Conservation (phyloP, 345 rosid genomes). For the Bruguiera parviflora region DNA sequence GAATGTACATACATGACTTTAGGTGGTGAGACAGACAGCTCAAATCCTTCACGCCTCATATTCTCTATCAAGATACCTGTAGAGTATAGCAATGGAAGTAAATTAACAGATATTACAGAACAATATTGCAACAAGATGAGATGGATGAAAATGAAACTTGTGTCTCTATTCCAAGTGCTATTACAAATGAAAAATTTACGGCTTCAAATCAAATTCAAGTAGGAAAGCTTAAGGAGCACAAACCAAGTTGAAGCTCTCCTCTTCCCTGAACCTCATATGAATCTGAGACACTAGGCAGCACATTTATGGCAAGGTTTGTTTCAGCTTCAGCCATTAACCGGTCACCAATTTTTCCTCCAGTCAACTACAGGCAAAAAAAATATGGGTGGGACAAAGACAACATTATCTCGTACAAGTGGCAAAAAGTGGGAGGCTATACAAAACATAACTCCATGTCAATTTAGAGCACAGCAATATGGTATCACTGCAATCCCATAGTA, state of each 20-base stretch:
- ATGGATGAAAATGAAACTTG: not conserved
- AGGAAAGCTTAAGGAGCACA: conserved; percentile 26
- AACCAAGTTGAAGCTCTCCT: conserved; percentile 99
- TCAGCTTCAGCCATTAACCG: conserved; percentile 91
- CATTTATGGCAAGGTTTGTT: conserved; percentile 97
- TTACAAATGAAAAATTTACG: not conserved
- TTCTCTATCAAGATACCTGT: conserved; percentile 96
- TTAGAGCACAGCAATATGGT: not conserved
- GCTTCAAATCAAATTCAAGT: not conserved
- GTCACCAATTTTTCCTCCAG: conserved; percentile 88
- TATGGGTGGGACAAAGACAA: conserved; percentile 15
- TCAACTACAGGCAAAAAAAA: conserved; percentile 48
- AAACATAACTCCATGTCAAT: not conserved
- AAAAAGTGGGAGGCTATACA: not conserved
- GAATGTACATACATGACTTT: conserved; percentile 91
- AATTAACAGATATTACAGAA: conserved; percentile 11
- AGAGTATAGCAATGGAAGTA: conserved; percentile 14
- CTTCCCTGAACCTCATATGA: conserved; percentile 96
- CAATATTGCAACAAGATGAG: not conserved
- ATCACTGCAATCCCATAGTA: not conserved
- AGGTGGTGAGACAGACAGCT: conserved; percentile 93
- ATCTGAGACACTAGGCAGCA: conserved; percentile 80
- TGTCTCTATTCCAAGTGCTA: not conserved
- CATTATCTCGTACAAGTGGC: conserved; percentile 16
- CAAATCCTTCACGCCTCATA: conserved; percentile 99